Evolutionary conservation across 345 rosid species (phyloP), one percentile per base, ranked within the genome.

Genomic region (Turritis glabra): DNA sequence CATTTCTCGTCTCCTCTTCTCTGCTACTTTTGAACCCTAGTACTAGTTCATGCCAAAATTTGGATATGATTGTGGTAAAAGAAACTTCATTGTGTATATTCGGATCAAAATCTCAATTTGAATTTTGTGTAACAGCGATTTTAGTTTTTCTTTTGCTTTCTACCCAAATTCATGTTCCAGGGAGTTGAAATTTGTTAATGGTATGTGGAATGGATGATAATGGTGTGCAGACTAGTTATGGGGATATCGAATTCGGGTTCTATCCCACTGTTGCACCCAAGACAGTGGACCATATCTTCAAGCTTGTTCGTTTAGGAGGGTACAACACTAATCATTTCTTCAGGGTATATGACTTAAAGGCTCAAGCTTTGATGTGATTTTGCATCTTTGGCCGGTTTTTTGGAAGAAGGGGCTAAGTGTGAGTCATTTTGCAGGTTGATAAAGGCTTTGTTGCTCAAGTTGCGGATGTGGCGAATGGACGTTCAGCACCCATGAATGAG

Each of bases 401-500:
- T 66, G 57, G 41, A 50, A 6, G 17, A 46, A 7, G 6, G 54
- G 29, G n/a, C 19, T 14, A 10, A 37, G 14, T 53, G 47, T 71
- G 23, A 58, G 41, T 73, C 43, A 4, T 62, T 70, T 63, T 74
- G 63, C 74, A 95, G 97, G 93, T 95, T 64, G 99, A 95, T 81
- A 90, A 82, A 76, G 96, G 99, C 2, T 92, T 95, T 83, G 97
- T 95, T 69, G 96, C 97, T 66, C 99, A 91, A 91, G 97, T 95
- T 53, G 99, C 96, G 12, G 99, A 90, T 82, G 99, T 94, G 32
- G 86, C 77, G 1, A 78, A 70, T 33, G 97, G 93, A 38, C 68
- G 98, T 66, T 85, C 86, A 14, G 97, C 97, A 30, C 93, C 97
- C 0, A 91, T 94, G 97, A 95, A 95, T 46, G 90, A 90, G 29